Evolutionary conservation across 2,329 filamentous ascomycete genomes (phyloP).

Genomic region (Venturia nashicola): DNA sequence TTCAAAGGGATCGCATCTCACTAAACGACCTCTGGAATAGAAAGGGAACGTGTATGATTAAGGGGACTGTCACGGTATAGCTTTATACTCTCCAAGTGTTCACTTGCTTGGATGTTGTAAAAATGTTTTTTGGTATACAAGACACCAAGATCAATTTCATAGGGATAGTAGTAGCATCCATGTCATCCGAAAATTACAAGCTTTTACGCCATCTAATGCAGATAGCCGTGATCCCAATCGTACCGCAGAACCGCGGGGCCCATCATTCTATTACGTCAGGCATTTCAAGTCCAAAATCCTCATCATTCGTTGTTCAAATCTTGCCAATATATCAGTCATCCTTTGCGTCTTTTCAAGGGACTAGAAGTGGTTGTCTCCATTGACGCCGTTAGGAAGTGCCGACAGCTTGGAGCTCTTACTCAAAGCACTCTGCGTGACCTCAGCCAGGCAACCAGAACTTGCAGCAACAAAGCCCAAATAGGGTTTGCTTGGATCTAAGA

Average conservation of each 20-base stretch:
- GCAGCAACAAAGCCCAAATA: constrained; percentile 81
- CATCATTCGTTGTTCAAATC: background rate
- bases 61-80: too few relatives aligned
- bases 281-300: background rate
- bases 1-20: too few relatives aligned
- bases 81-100: too few relatives aligned
- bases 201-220: background rate
- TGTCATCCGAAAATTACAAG: background rate
- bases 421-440: constrained; percentile 20
- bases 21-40: too few relatives aligned
- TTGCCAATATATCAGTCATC: background rate
- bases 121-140: too few relatives aligned
- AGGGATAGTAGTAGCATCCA: background rate
- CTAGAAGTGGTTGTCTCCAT: constrained; percentile 2
- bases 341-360: constrained; percentile 12
- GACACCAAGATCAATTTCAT: too few relatives aligned
- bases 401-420: background rate
- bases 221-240: background rate
- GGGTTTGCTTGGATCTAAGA: constrained; percentile 59
- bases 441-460: constrained; percentile 52
- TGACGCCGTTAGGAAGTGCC: constrained; percentile 4
- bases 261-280: background rate
- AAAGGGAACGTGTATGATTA: too few relatives aligned
- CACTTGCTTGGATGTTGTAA: too few relatives aligned
- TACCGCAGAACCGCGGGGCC: background rate